Conservation (phyloP, 768 basidiomycete species). For the Hericium erinaceus region DNA sequence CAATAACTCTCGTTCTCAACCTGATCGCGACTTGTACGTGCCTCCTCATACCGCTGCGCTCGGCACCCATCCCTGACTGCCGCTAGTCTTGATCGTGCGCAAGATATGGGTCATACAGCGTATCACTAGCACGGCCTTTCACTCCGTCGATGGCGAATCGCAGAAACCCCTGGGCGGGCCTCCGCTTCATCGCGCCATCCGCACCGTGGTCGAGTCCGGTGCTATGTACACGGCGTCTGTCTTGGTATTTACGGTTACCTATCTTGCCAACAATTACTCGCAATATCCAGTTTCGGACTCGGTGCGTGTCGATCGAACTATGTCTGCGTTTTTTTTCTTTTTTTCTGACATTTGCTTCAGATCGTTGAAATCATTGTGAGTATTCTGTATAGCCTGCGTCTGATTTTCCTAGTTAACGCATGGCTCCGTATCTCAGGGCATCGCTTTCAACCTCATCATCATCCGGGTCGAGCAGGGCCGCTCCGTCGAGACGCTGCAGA, state of each 20-base stretch:
- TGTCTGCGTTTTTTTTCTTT: no score
- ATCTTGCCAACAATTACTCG: slow-evolving; percentile 17
- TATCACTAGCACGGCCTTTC: no score
- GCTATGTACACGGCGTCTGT: slow-evolving; percentile 18
- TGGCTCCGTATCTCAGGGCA: slow-evolving; percentile 1
- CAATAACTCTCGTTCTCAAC: background rate
- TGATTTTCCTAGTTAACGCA: no score
- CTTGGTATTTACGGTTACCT: slow-evolving; percentile 15
- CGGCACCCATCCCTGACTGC: no score
- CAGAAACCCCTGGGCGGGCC: background rate
- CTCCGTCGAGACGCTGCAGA: slow-evolving; percentile 5
- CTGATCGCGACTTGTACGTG: background rate
- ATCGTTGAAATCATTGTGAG: background rate
- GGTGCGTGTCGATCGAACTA: slow-evolving; percentile 7
- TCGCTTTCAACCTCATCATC: slow-evolving; percentile 25
- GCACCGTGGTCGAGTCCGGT: slow-evolving; percentile 23
- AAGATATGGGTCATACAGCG: background rate
- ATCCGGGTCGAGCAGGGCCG: slow-evolving; percentile 15
- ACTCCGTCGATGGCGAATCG: background rate
- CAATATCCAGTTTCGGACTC: slow-evolving; percentile 17
- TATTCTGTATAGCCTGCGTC: no score
- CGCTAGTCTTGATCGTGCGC: background rate
- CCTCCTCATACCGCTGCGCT: no score
- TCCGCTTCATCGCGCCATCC: slow-evolving; percentile 13
- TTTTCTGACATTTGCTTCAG: background rate